phyloP scores from a whole-genome alignment of 352 stramenopile species.

The Phytophthora kernoviae region DNA sequence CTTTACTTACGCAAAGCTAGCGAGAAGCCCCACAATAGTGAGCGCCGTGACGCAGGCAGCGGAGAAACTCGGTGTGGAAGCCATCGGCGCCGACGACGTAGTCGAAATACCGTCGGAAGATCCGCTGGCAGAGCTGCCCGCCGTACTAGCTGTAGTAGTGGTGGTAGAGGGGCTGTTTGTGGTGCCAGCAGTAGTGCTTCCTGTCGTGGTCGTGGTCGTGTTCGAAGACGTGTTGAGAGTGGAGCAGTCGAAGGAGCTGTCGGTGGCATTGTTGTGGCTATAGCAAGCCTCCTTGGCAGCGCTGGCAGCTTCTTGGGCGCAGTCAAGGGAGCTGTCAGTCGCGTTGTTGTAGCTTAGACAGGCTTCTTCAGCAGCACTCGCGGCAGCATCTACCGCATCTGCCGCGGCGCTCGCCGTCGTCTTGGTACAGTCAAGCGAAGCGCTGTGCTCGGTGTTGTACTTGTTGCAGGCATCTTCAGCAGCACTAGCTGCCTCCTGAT shows the following conservation, averaged over 20 bases:
- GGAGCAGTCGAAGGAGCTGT: conserved; percentile 27
- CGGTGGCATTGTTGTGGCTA: conserved; percentile 28
- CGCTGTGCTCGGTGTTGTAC: conserved; percentile 24
- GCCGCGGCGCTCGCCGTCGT: conserved; percentile 26
- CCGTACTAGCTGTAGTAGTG: not conserved
- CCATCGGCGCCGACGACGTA: conserved; percentile 19
- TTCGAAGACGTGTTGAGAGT: conserved; percentile 8
- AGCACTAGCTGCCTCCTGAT: conserved; percentile 18
- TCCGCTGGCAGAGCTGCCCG: conserved; percentile 7
- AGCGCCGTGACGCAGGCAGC: conserved; percentile 15
- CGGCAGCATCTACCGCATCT: conserved; percentile 19
- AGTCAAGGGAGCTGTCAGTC: conserved; percentile 27
- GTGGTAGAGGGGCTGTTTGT: conserved; percentile 15
- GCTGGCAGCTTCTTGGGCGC: conserved; percentile 18
- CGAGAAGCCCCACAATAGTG: conserved; percentile 12
- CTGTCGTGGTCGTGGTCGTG: conserved; percentile 5
- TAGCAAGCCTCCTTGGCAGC: conserved; percentile 24
- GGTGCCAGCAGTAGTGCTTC: not conserved
- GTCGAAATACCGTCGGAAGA: conserved; percentile 19
- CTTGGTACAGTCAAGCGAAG: conserved; percentile 18
- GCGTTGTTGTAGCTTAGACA: conserved; percentile 24
- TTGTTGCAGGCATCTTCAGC: conserved; percentile 23
- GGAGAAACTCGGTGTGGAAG: conserved; percentile 11
- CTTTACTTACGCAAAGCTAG: conserved; percentile 17
- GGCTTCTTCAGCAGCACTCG: conserved; percentile 18